Conservation (phyloP, 192 early-diverging fungal species). For the Globomyces pollinis-pini region DNA sequence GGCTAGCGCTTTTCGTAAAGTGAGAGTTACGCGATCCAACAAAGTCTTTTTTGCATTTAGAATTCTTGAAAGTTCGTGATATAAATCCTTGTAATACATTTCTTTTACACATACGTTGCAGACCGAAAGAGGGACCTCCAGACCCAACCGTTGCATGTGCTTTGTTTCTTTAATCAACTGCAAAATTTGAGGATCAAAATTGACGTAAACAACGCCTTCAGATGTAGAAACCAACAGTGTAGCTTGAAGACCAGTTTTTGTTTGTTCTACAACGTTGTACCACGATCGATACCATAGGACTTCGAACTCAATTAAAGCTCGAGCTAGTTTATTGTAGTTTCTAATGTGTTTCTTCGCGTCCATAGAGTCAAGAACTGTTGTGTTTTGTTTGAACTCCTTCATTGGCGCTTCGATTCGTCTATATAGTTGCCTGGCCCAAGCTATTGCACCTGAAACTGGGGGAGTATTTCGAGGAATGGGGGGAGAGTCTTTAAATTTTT, state of each 20-base stretch:
- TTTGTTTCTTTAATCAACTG: constrained; percentile 58
- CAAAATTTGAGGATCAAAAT: constrained; percentile 54
- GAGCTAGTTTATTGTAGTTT: constrained; percentile 60
- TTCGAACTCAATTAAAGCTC: constrained; percentile 58
- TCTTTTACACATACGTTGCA: constrained; percentile 51
- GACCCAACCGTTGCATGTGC: constrained; percentile 39
- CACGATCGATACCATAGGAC: constrained; percentile 52
- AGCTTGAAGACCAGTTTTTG: constrained; percentile 56
- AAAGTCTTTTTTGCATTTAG: constrained; percentile 42
- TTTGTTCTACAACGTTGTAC: constrained; percentile 51
- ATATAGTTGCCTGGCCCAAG: constrained; percentile 57
- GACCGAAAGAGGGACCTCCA: constrained; percentile 49
- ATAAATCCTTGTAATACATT: constrained; percentile 50
- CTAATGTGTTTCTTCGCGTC: constrained; percentile 59
- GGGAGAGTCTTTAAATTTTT: constrained; percentile 51
- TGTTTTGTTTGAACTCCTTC: constrained; percentile 47
- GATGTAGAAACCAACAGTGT: constrained; percentile 50
- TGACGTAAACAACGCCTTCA: constrained; percentile 48
- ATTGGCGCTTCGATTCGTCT: constrained; percentile 54
- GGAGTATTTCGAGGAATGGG: constrained; percentile 56
- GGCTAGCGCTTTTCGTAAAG: constrained; percentile 40
- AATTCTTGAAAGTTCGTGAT: constrained; percentile 36
- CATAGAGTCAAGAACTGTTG: constrained; percentile 42
- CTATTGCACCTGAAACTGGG: constrained; percentile 52
- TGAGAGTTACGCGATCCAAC: constrained; percentile 40